These are phyloP conservation scores for Saturnispora bothae DNA, from an alignment of 805 yeast species.

Conservation along the genomic window DNA sequence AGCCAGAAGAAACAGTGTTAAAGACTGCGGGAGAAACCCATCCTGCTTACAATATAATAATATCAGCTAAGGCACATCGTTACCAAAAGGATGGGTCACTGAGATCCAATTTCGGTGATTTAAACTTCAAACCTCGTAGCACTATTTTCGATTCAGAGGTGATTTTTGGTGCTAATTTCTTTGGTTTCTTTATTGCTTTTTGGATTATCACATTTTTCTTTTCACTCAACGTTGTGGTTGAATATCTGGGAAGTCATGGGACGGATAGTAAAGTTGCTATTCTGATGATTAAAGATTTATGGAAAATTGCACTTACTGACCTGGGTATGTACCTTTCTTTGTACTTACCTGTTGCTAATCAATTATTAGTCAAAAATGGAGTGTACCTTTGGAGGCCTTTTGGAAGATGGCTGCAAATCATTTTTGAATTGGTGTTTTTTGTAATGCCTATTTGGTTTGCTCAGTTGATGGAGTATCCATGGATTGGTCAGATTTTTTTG, in stretches of 20 bases:
- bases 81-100: slow-evolving; percentile 26
- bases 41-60: not conserved
- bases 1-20: not conserved
- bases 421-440: slow-evolving; percentile 45
- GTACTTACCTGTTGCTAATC: slow-evolving; percentile 53
- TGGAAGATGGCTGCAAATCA: slow-evolving; percentile 56
- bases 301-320: slow-evolving; percentile 66
- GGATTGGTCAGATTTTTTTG: slow-evolving; percentile 86
- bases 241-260: slow-evolving; percentile 40
- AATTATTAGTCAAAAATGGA: slow-evolving; percentile 37
- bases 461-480: slow-evolving; percentile 50
- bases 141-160: slow-evolving; percentile 45
- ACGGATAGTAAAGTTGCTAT: slow-evolving; percentile 40
- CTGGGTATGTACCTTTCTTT: slow-evolving; percentile 58
- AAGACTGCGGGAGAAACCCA: not conserved
- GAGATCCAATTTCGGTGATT: slow-evolving; percentile 46
- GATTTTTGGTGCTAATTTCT: slow-evolving; percentile 41
- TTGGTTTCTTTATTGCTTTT: slow-evolving; percentile 71
- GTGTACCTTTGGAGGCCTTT: slow-evolving; percentile 46
- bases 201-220: slow-evolving; percentile 60
- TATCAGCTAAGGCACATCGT: slow-evolving; percentile 8
- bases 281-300: slow-evolving; percentile 49
- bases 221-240: slow-evolving; percentile 42
- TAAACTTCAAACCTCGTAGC: slow-evolving; percentile 33
- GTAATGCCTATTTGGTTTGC: slow-evolving; percentile 46